A percentile compares a stretch with the other conserved stretches of the same genome.
Conservation (phyloP, 2,329 filamentous ascomycete genomes). For the Canariomyces notabilis region DNA sequence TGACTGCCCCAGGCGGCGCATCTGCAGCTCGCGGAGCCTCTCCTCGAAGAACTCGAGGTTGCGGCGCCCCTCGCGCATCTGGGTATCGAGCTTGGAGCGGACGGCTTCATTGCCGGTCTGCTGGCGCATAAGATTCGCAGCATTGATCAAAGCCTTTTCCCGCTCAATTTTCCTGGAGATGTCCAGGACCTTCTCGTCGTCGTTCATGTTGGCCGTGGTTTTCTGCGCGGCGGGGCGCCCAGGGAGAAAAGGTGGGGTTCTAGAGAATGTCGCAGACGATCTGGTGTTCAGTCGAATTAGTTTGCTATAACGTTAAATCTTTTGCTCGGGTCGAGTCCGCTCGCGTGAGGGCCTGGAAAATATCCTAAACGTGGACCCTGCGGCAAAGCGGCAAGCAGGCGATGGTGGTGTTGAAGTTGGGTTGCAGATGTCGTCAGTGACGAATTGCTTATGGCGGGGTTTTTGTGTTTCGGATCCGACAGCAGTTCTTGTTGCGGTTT, state of each 20-base stretch:
- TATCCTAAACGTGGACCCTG: slow-evolving; percentile 3
- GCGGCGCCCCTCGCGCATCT: slow-evolving; percentile 87
- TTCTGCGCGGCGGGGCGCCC: slow-evolving; percentile 22
- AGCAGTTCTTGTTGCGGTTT: slow-evolving; percentile 19
- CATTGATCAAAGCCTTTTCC: slow-evolving; percentile 91
- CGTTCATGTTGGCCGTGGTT: slow-evolving; percentile 49
- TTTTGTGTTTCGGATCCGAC: slow-evolving; percentile 30
- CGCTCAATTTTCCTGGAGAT: slow-evolving; percentile 97
- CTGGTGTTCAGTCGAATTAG: slow-evolving; percentile 4
- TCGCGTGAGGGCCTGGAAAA: slow-evolving; percentile 5
- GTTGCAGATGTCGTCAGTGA: slow-evolving; percentile 27
- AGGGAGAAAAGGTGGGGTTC: slow-evolving; percentile 10
- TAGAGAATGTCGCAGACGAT: slow-evolving; percentile 8
- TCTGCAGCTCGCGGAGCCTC: slow-evolving; percentile 79
- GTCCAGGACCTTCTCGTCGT: slow-evolving; percentile 64
- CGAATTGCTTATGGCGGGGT: slow-evolving; percentile 29
- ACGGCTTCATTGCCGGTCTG: slow-evolving; percentile 92
- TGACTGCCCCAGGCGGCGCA: slow-evolving; percentile 67
- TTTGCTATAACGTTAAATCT: background rate
- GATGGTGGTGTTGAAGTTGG: slow-evolving; percentile 8
- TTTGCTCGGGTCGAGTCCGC: slow-evolving; percentile 1
- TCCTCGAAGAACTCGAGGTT: slow-evolving; percentile 97
- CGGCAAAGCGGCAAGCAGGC: slow-evolving; percentile 1
- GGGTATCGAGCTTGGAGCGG: slow-evolving; percentile 82
- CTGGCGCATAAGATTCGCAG: slow-evolving; percentile 89